Base-by-base conservation (phyloP, 2,329 filamentous ascomycete species). In the Catunica adiposa region DNA sequence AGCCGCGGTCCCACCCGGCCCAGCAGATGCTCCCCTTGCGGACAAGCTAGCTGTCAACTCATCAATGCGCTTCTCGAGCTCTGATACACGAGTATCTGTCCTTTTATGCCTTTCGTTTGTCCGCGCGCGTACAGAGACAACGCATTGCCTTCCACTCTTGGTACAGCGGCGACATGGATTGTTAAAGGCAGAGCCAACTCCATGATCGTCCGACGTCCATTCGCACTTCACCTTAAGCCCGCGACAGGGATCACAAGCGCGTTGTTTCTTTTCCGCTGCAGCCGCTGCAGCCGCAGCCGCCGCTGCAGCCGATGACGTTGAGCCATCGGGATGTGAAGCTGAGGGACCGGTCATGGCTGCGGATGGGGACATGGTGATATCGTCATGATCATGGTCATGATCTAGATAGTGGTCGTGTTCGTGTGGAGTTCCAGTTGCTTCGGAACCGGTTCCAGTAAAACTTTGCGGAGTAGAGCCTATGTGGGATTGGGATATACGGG, bases 11-110 rank as follows among this genome's bases (percentile, higher is more conserved):
- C 29, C 29, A 34, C 29, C 29, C 29, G 29, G 29, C 5, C 29
- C 29, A 11, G 29, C 11, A 11, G 29, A 5, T 34, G 5, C 47
- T n/a, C 46, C 48, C 34, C 53, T 55, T 9, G 84, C 80, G 48
- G 87, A 82, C 61, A 95, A 66, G 37, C 81, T 88, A 5, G 87
- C 86, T 6, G 86, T 94, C 65, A 95, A 67, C 7, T 84, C 86
- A 71, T 95, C 88, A 60, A 95, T 90, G 71, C 94, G 94, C 73
- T 84, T 88, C 72, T 95, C 89, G 53, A 96, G 74, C 71, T 95
- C 89, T 7, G 88, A 84, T 11, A 96, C 89, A 53, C 88, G 77
- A 61, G 81, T 90, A 66, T 94, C 89, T 55, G 86, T 89, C 73
- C 94, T 94, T 73, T 90, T 94, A 71, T 90, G 86, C 47, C 89